Evolutionary conservation across 164 flowering plant species (phyloP).

Genomic region (Dillenia suffruticosa): DNA sequence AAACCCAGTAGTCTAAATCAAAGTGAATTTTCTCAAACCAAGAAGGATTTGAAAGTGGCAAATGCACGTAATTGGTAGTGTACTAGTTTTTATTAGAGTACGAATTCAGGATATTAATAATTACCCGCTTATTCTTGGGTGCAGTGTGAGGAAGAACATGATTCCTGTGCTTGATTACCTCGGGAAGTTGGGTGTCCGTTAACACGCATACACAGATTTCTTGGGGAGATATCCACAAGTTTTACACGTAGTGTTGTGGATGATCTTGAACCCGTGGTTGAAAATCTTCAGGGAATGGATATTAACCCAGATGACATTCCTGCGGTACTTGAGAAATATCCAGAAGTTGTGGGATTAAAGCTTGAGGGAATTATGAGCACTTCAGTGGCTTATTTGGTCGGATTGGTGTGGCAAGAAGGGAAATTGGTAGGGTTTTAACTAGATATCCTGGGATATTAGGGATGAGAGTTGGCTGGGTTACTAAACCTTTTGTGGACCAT

Average conservation of each 20-base stretch:
- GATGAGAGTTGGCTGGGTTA: slow-evolving; percentile 87
- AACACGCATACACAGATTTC: slow-evolving; percentile 67
- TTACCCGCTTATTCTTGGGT: slow-evolving; percentile 93
- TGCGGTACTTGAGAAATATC: slow-evolving; percentile 78
- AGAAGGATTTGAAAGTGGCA: no score
- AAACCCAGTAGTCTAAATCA: slow-evolving; percentile 2
- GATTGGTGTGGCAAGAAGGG: slow-evolving; percentile 91
- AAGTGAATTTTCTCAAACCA: background rate
- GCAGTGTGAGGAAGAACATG: slow-evolving; percentile 97
- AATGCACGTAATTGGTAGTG: no score
- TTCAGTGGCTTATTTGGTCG: slow-evolving; percentile 93
- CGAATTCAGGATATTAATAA: slow-evolving; percentile 60
- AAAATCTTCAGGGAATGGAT: slow-evolving; percentile 87
- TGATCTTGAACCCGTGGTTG: slow-evolving; percentile 91
- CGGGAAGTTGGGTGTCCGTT: slow-evolving; percentile 83
- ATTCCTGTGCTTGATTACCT: slow-evolving; percentile 95
- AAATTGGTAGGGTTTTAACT: slow-evolving; percentile 68
- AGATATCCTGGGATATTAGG: slow-evolving; percentile 84
- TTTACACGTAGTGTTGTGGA: slow-evolving; percentile 88
- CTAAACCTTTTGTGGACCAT: slow-evolving; percentile 90
- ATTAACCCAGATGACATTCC: slow-evolving; percentile 75
- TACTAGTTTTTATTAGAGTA: no score
- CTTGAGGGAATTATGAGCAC: slow-evolving; percentile 99
- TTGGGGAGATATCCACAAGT: slow-evolving; percentile 89
- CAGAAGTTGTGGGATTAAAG: slow-evolving; percentile 89